Evolutionary conservation across 257 asterid genomes (phyloP).

Genomic region (Salvia rosmarinus): DNA sequence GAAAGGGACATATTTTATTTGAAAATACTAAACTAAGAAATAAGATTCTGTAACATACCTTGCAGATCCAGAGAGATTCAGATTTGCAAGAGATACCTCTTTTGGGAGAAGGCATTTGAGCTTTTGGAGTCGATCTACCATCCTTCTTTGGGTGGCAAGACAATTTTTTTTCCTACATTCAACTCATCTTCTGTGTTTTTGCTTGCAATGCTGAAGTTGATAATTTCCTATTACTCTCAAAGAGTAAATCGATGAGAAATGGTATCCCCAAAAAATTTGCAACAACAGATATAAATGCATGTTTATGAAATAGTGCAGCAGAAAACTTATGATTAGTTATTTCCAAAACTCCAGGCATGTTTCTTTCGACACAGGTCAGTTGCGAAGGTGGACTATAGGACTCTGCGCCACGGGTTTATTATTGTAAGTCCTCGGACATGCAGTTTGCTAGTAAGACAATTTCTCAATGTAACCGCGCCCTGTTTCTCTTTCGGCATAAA

Average conservation of each 20-base stretch:
- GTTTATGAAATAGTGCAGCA: neutral
- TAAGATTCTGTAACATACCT: neutral
- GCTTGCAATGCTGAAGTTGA: neutral
- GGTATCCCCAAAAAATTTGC: no score
- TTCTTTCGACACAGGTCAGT: slow-evolving; percentile 67
- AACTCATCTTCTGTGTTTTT: neutral
- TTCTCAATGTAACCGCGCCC: neutral
- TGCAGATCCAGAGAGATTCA: slow-evolving; percentile 64
- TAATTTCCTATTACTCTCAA: neutral
- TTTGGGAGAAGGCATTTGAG: slow-evolving; percentile 64
- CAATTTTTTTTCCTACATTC: neutral
- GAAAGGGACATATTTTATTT: neutral
- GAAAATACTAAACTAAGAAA: neutral
- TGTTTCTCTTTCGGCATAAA: slow-evolving; percentile 1
- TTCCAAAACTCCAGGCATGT: slow-evolving; percentile 47
- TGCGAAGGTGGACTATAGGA: slow-evolving; percentile 59
- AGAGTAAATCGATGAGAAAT: neutral
- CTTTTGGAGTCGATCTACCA: slow-evolving; percentile 55
- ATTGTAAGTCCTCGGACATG: slow-evolving; percentile 40
- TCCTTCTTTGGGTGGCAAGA: slow-evolving; percentile 55
- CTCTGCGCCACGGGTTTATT: slow-evolving; percentile 62
- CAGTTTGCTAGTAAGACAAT: neutral
- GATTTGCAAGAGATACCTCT: slow-evolving; percentile 65
- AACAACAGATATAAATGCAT: neutral
- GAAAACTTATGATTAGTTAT: neutral